phyloP scores from a whole-genome alignment of 176 grass and related monocot genomes.

The Carex myosuroides region DNA sequence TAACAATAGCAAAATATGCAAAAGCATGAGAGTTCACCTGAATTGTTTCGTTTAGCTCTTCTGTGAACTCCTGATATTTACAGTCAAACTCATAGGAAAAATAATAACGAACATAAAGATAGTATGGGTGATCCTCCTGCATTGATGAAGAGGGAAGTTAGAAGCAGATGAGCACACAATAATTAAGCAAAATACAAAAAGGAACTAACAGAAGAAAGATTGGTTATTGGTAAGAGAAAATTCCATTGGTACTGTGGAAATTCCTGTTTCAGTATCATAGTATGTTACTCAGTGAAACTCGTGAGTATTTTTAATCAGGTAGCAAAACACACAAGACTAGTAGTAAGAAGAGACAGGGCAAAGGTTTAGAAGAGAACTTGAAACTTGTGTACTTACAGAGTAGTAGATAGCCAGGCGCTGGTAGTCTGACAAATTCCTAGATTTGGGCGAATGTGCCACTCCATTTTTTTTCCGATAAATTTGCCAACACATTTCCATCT shows the following conservation, averaged over 20 bases:
- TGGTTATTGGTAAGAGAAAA: too few relatives aligned
- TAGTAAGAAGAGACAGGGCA: background rate
- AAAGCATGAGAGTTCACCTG: background rate
- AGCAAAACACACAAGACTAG: background rate
- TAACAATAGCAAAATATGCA: too few relatives aligned
- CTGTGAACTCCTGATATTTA: background rate
- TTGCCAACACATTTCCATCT: background rate
- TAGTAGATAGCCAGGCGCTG: background rate
- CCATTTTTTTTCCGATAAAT: background rate
- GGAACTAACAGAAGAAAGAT: too few relatives aligned
- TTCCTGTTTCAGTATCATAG: too few relatives aligned
- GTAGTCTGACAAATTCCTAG: background rate
- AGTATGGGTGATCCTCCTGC: background rate
- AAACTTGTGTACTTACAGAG: background rate
- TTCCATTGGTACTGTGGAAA: too few relatives aligned
- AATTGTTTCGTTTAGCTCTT: background rate
- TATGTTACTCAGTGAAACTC: too few relatives aligned
- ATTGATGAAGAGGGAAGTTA: background rate
- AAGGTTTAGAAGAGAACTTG: background rate
- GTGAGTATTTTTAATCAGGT: background rate
- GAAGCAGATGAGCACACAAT: too few relatives aligned
- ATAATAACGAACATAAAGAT: background rate
- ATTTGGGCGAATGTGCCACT: background rate
- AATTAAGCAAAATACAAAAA: too few relatives aligned
- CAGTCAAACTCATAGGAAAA: background rate